phyloP scores from a whole-genome alignment of 2,329 filamentous ascomycete genomes.

The Aspergillus fructus region DNA sequence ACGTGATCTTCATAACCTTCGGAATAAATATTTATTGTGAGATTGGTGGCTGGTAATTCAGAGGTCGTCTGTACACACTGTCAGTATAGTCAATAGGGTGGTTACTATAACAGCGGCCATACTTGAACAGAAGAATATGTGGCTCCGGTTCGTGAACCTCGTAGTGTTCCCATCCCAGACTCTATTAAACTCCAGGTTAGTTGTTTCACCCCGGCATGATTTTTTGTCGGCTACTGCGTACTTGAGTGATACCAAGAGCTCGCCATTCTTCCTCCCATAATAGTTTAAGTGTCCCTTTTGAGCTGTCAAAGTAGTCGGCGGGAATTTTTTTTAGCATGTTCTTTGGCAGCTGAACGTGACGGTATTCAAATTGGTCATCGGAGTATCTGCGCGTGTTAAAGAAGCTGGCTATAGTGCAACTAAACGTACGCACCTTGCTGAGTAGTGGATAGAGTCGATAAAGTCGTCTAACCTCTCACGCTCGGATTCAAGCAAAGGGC shows the following conservation, averaged over 20 bases:
- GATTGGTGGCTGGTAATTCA: constrained; percentile 75
- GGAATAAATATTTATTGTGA: constrained; percentile 29
- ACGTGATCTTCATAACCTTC: too few relatives aligned
- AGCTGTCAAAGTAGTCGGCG: constrained; percentile 85
- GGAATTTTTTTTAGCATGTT: constrained; percentile 97
- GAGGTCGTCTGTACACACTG: constrained; percentile 62
- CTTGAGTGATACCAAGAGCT: constrained; percentile 94
- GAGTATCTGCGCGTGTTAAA: constrained; percentile 67
- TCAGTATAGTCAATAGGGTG: constrained; percentile 11
- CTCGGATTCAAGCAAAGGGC: constrained; percentile 77
- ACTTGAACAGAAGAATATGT: constrained; percentile 99
- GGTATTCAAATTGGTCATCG: constrained; percentile 91
- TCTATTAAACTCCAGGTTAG: constrained; percentile 54
- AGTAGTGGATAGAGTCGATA: constrained; percentile 93
- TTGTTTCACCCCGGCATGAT: not conserved
- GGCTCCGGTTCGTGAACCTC: constrained; percentile 98
- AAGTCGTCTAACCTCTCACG: constrained; percentile 84
- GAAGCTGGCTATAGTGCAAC: constrained; percentile 12
- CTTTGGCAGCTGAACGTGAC: constrained; percentile 96
- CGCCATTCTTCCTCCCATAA: constrained; percentile 99
- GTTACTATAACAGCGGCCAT: constrained; percentile 39
- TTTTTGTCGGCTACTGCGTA: constrained; percentile 43
- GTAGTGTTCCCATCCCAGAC: constrained; percentile 98
- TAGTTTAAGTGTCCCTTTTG: constrained; percentile 89
- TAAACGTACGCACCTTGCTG: constrained; percentile 66